Conservation (phyloP, 345 rosid species). For the Murraya koenigii region DNA sequence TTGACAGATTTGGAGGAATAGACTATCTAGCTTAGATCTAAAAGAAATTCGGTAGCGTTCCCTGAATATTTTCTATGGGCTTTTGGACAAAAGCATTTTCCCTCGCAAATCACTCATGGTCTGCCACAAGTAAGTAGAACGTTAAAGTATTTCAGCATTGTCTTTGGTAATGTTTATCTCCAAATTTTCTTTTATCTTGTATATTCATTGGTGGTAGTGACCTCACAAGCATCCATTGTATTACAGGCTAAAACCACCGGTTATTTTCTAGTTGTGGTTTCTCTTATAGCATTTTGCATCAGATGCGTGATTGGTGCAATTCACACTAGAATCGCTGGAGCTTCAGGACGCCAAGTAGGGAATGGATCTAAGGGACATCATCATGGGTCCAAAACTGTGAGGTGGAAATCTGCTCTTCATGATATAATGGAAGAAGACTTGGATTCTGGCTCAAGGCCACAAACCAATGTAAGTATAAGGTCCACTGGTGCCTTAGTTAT, state of each 20-base stretch:
- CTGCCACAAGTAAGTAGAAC: constrained; percentile 30
- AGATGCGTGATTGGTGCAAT: constrained; percentile 32
- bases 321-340: constrained; percentile 18
- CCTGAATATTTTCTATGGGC: not conserved
- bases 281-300: constrained; percentile 38
- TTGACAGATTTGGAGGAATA: constrained; percentile 23
- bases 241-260: constrained; percentile 36
- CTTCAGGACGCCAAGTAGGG: not conserved
- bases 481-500: not conserved
- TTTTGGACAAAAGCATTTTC: constrained; percentile 14
- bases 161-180: not conserved
- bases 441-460: constrained; percentile 10
- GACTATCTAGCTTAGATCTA: not conserved
- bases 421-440: constrained; percentile 23
- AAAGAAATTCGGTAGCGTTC: not conserved
- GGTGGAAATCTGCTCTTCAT: constrained; percentile 38
- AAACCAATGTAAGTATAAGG: constrained; percentile 19
- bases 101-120: constrained; percentile 11
- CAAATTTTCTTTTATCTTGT: not conserved
- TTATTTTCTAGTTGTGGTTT: constrained; percentile 40
- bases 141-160: not conserved
- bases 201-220: not conserved
- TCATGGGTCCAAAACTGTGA: constrained; percentile 16
- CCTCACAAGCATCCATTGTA: constrained; percentile 12
- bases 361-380: constrained; percentile 11